These are phyloP conservation scores for Chaetoscypha palmicola DNA, from an alignment of 2,329 filamentous ascomycete genomes.

Conservation along the genomic window DNA sequence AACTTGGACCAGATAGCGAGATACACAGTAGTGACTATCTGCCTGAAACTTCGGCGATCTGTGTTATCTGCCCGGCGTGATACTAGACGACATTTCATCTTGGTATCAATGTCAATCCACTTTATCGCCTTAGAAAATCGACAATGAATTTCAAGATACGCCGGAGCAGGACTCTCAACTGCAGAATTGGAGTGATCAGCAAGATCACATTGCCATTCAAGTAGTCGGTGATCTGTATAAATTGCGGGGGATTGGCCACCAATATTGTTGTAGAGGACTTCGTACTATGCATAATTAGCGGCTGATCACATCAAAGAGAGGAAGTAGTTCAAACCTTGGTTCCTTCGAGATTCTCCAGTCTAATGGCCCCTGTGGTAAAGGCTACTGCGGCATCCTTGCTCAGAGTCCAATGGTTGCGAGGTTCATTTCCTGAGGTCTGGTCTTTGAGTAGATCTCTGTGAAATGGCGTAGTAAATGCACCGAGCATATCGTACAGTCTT, in stretches of 20 bases:
- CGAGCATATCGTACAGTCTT: constrained; percentile 9
- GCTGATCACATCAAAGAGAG: neutral
- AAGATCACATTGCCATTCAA: constrained; percentile 10
- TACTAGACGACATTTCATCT: constrained; percentile 4
- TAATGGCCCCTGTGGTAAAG: constrained; percentile 9
- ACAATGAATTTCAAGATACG: constrained; percentile 8
- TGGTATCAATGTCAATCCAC: constrained; percentile 9
- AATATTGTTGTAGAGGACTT: constrained; percentile 9
- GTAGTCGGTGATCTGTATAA: constrained; percentile 1
- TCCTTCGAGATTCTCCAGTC: constrained; percentile 6
- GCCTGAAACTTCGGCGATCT: neutral
- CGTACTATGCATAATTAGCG: constrained; percentile 9
- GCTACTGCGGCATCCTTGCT: constrained; percentile 1
- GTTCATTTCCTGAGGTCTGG: constrained; percentile 1
- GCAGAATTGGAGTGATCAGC: constrained; percentile 8
- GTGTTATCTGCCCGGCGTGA: neutral
- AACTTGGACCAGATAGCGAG: constrained; percentile 11
- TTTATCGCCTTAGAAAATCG: constrained; percentile 8
- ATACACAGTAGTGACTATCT: constrained; percentile 1
- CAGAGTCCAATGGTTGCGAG: constrained; percentile 10
- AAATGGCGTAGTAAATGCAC: constrained; percentile 7
- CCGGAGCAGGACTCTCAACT: constrained; percentile 3
- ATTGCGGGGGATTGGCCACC: constrained; percentile 6
- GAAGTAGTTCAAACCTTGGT: neutral
- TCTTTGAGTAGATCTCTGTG: constrained; percentile 7